Conservation (phyloP, 129 eudicot genomes). For the Ambrosia trifida region DNA sequence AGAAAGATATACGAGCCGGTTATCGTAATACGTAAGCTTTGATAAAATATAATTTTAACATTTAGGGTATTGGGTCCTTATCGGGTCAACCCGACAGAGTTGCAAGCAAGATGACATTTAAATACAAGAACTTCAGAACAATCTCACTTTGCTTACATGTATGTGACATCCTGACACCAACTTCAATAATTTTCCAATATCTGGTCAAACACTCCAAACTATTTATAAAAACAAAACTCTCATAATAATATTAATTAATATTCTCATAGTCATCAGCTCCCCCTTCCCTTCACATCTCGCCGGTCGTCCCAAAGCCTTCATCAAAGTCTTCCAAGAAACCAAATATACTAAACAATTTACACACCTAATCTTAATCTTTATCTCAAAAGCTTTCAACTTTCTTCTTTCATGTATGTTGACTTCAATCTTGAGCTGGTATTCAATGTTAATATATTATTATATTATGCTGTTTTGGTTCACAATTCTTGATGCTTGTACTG, state of each 20-base stretch:
- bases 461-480: slow-evolving; percentile 12
- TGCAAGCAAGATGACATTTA: slow-evolving; percentile 24
- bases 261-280: slow-evolving; percentile 9
- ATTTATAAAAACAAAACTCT: slow-evolving; percentile 2
- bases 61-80: background rate
- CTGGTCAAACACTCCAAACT: slow-evolving; percentile 9
- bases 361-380: slow-evolving; percentile 21
- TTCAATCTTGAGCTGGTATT: slow-evolving; percentile 13
- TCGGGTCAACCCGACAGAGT: slow-evolving; percentile 21
- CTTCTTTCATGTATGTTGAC: slow-evolving; percentile 30
- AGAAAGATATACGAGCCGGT: too few relatives aligned
- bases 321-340: slow-evolving; percentile 18
- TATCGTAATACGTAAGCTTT: too few relatives aligned
- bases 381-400: slow-evolving; percentile 30
- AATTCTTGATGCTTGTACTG: slow-evolving; percentile 3
- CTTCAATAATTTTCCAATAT: slow-evolving; percentile 12
- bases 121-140: slow-evolving; percentile 1
- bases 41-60: background rate
- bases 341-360: slow-evolving; percentile 14
- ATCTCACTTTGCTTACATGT: slow-evolving; percentile 24
- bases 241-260: background rate
- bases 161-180: slow-evolving; percentile 29
- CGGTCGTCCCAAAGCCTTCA: slow-evolving; percentile 25
- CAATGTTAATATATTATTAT: too few relatives aligned
- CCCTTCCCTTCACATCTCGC: slow-evolving; percentile 30